Evolutionary conservation across 2,329 filamentous ascomycete species (phyloP).

Genomic region (Parastagonospora nodorum): DNA sequence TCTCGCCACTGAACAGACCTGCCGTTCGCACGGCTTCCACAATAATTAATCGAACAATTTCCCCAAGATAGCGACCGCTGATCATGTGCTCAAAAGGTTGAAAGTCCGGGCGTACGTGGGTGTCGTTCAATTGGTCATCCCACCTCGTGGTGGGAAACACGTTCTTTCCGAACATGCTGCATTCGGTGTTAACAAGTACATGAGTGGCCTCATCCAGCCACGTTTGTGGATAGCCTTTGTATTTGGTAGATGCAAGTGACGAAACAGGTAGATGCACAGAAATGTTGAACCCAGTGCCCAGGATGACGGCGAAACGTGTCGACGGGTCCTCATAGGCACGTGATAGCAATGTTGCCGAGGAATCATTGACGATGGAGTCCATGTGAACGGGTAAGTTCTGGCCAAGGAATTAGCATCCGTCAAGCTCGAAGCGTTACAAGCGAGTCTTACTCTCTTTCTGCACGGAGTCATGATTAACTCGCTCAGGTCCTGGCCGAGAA

Average conservation of each 20-base stretch:
- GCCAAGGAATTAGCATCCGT: conserved; percentile 17
- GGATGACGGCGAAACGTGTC: conserved; percentile 66
- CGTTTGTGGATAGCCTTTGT: conserved; percentile 58
- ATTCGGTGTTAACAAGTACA: conserved; percentile 68
- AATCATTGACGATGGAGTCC: conserved; percentile 68
- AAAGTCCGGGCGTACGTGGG: conserved; percentile 64
- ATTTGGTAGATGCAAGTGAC: conserved; percentile 60
- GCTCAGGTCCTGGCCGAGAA: conserved; percentile 64
- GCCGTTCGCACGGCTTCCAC: conserved; percentile 63
- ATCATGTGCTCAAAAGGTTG: conserved; percentile 69
- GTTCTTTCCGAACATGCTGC: conserved; percentile 68
- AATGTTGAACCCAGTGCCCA: conserved; percentile 69
- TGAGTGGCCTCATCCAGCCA: conserved; percentile 64
- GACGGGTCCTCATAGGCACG: conserved; percentile 65
- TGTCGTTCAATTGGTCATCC: conserved; percentile 64
- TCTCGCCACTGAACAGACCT: conserved; percentile 61
- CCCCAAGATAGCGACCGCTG: conserved; percentile 67
- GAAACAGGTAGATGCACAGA: conserved; percentile 64
- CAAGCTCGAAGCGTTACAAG: conserved; percentile 2
- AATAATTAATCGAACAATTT: conserved; percentile 65
- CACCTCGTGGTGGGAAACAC: conserved; percentile 64
- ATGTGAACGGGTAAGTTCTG: conserved; percentile 62
- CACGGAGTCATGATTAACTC: conserved; percentile 65
- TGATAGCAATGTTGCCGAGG: conserved; percentile 64
- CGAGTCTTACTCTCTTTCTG: conserved; percentile 49